Percentiles rank a stretch among this genome's conserved stretches.
phyloP scores from a whole-genome alignment of 2,329 filamentous ascomycete genomes.

The Alternaria arborescens region DNA sequence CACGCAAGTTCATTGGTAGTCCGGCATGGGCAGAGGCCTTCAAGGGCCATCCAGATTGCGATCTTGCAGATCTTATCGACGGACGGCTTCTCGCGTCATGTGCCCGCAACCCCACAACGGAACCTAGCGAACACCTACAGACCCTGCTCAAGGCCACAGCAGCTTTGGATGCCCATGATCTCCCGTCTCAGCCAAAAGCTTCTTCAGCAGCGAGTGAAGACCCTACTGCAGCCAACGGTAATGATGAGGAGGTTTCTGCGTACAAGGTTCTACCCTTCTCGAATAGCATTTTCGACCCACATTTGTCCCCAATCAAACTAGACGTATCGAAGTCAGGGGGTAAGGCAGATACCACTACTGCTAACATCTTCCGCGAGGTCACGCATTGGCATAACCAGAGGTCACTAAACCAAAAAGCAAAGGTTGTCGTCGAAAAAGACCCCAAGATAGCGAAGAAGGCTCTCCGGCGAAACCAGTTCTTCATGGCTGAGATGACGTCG shows the following conservation, averaged over 20 bases:
- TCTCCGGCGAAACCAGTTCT: conserved; percentile 26
- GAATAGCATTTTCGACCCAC: conserved; percentile 58
- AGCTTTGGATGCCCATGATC: conserved; percentile 25
- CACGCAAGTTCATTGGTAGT: conserved; percentile 50
- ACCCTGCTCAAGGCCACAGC: conserved; percentile 30
- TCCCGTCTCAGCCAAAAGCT: conserved; percentile 19
- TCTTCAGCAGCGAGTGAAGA: conserved; percentile 3
- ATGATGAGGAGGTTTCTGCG: conserved; percentile 16
- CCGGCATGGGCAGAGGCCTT: conserved; percentile 47
- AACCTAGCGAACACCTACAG: conserved; percentile 30
- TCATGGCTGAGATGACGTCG: conserved; percentile 27
- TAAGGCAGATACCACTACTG: conserved; percentile 41
- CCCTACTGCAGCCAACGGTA: conserved; percentile 7
- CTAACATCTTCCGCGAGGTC: conserved; percentile 58
- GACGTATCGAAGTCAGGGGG: conserved; percentile 40
- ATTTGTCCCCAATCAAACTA: conserved; percentile 56
- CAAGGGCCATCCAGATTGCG: conserved; percentile 43
- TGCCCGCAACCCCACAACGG: conserved; percentile 24
- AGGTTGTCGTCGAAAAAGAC: conserved; percentile 41
- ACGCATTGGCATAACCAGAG: conserved; percentile 71
- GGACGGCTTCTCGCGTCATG: conserved; percentile 56
- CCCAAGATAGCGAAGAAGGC: conserved; percentile 43
- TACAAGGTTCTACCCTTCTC: conserved; percentile 58
- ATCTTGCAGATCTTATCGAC: conserved; percentile 65
- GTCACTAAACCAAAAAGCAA: conserved; percentile 55